Evolutionary conservation across 148 eudicot genomes (phyloP).

Genomic region (Rhododendron griersonianum): DNA sequence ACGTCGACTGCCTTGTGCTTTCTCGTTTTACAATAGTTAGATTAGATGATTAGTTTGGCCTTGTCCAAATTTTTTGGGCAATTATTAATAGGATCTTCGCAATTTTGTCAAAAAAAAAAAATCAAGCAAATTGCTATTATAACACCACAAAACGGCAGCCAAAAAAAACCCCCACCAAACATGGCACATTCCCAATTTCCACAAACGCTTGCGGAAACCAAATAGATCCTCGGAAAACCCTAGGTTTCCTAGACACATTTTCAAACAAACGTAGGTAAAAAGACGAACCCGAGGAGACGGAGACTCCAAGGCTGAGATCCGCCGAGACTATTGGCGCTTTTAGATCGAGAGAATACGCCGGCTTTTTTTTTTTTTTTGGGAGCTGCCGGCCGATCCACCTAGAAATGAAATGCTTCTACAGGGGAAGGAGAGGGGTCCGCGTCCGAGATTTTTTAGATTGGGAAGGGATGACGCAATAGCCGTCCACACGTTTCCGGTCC

Average conservation of each 20-base stretch:
- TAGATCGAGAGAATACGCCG: background rate
- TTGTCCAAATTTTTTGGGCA: no score
- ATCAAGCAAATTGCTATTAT: background rate
- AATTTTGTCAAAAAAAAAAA: no score
- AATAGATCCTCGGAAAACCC: conserved; percentile 3
- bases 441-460: background rate
- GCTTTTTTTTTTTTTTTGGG: background rate
- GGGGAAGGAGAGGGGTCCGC: no score
- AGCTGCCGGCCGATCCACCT: background rate
- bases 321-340: background rate
- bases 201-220: background rate
- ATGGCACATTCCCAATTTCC: conserved; percentile 5
- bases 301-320: background rate
- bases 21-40: no score
- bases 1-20: no score
- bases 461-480: background rate
- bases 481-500: no score
- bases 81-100: no score
- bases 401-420: background rate
- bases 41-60: no score
- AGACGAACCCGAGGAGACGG: background rate
- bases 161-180: background rate
- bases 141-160: background rate
- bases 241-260: background rate
- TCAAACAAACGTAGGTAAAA: background rate